Base-by-base conservation (phyloP, 768 basidiomycete genomes). In the Boletellus emodensis region DNA sequence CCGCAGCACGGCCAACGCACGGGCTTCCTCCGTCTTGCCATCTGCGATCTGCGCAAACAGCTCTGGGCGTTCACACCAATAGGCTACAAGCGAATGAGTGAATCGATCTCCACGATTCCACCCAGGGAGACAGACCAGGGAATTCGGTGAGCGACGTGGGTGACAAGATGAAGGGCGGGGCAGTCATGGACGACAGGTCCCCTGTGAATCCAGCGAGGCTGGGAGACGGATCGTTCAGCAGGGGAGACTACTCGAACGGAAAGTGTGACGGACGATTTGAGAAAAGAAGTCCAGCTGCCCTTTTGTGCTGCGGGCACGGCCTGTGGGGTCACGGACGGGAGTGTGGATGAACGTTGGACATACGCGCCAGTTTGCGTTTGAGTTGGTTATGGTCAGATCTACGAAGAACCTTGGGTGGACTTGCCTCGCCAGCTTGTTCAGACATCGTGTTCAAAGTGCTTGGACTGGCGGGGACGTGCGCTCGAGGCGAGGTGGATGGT, bases 61-160 rank as follows among this genome's bases (percentile, higher is more conserved):
- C 47, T 85, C 85, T 24, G 93, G 93, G 44, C 90, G 88, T 67
- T 98, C 95, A 63, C 93, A 91, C 95, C 95, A 98, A 70, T 98
- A 96, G 0, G 94, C 94, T 90, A 55, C 20, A 37, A 22, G 43
- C 15, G 36, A 17, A 46, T 66, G 14, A 52, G 52, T 20, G 11
- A 24, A 3, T 33, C 52, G 6, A 39, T 2, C 15, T 32, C n/a
- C 26, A 8, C 13, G 38, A 40, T 35, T 12, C 15, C 5, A 36
- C 4, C 44, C 36, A 48, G 49, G 34, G 32, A 26, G 13, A 65
- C 81, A 52, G 52, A 90, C 90, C 86, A 53, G 92, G 91, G 64
- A 90, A 96, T 68, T 94, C 93, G 0, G 93, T 94, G 44, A 95
- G 78, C 3, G 92, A 95, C 4, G 85, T 83, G 9, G 91, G 92